phyloP scores from a whole-genome alignment of 2,329 filamentous ascomycete genomes.

The Onygenales sp. region DNA sequence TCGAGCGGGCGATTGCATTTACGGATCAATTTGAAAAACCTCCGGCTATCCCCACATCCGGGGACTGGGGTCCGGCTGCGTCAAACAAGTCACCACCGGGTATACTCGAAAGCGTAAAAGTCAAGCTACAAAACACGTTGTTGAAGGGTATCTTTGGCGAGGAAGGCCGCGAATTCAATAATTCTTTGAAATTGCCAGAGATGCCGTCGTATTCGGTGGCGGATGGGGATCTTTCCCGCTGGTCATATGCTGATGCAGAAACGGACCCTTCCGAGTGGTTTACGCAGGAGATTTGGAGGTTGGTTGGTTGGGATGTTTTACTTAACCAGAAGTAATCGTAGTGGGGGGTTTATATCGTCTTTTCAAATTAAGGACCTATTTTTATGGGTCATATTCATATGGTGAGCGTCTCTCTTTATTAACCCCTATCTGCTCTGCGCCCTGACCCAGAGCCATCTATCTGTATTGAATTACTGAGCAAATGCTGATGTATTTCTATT shows the following conservation, averaged over 20 bases:
- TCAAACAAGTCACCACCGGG: background rate
- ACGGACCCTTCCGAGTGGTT: conserved; percentile 44
- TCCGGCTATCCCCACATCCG: background rate
- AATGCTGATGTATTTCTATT: no score
- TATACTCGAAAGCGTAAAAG: conserved; percentile 14
- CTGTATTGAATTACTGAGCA: no score
- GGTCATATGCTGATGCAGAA: conserved; percentile 18
- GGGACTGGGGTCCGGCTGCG: conserved; percentile 1
- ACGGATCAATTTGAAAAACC: conserved; percentile 10
- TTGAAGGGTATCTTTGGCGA: conserved; percentile 32
- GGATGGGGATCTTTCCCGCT: background rate
- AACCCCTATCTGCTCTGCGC: no score
- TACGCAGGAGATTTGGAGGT: conserved; percentile 45
- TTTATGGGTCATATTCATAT: no score
- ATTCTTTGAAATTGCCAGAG: conserved; percentile 17
- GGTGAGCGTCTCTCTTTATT: no score
- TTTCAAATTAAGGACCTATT: no score
- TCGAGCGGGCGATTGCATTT: conserved; percentile 22
- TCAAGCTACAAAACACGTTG: conserved; percentile 31
- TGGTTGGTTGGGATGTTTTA: conserved; percentile 49
- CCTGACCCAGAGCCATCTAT: no score
- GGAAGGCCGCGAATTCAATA: conserved; percentile 22
- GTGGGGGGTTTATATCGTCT: no score
- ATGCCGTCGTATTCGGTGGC: conserved; percentile 7
- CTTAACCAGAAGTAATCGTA: conserved; percentile 6